A percentile compares a stretch with the other conserved stretches of the same genome.
These are phyloP conservation scores for Hemisphaericaspora lyxosophila DNA, from an alignment of 1,139 yeast genomes.

Conservation along the genomic window DNA sequence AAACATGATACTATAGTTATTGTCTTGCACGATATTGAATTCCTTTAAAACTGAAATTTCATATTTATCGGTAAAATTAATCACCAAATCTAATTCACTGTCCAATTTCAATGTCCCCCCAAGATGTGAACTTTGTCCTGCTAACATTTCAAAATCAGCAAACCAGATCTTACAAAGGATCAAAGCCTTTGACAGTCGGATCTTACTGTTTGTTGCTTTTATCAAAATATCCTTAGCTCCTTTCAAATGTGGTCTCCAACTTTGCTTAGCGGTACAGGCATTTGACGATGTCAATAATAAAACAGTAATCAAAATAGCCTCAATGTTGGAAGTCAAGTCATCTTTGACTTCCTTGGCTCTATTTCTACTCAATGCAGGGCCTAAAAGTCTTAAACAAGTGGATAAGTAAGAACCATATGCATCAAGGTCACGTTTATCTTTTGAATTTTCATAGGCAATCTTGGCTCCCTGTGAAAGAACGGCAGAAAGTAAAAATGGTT, in stretches of 20 bases:
- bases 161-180: constrained; percentile 67
- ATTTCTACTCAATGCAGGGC: constrained; percentile 28
- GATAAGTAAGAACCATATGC: constrained; percentile 59
- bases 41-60: constrained; percentile 33
- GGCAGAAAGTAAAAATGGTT: constrained; percentile 59
- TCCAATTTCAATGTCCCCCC: constrained; percentile 62
- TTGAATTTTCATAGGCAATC: constrained; percentile 32
- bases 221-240: constrained; percentile 65
- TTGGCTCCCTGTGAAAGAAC: constrained; percentile 68
- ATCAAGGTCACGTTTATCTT: constrained; percentile 34
- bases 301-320: constrained; percentile 61
- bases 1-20: constrained; percentile 53
- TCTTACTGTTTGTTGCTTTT: constrained; percentile 34
- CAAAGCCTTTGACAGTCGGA: constrained; percentile 33
- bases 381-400: constrained; percentile 53
- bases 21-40: constrained; percentile 30
- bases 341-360: constrained; percentile 21
- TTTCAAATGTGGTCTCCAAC: constrained; percentile 68
- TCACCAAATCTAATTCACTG: constrained; percentile 46
- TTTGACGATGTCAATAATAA: constrained; percentile 62
- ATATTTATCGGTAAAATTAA: constrained; percentile 42
- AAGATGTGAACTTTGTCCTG: constrained; percentile 55
- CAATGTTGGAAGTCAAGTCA: constrained; percentile 48
- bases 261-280: constrained; percentile 56
- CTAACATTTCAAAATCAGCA: constrained; percentile 59